A percentile compares a stretch with the other conserved stretches of the same genome.
Evolutionary conservation across 495 filamentous ascomycete genomes (phyloP).

Genomic region (Neurospora intermedia): DNA sequence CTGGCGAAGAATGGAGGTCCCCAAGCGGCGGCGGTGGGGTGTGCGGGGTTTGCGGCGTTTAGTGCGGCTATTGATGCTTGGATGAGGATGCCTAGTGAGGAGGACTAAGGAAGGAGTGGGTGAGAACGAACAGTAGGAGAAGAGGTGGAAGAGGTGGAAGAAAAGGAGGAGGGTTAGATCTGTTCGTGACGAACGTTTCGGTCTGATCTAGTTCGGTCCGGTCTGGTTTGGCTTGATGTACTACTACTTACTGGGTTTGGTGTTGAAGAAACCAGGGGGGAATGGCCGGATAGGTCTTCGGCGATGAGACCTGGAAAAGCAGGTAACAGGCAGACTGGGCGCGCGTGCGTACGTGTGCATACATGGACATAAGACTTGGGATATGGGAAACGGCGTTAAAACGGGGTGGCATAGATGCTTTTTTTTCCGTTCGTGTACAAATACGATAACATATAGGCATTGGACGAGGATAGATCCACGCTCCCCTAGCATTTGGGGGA

Average conservation of each 20-base stretch:
- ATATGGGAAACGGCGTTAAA: neutral
- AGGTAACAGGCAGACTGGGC: neutral
- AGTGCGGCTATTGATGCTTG: slow-evolving; percentile 90
- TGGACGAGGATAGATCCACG: neutral
- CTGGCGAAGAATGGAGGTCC: slow-evolving; percentile 78
- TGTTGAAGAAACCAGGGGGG: neutral
- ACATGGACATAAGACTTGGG: neutral
- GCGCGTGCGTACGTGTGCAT: neutral
- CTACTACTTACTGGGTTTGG: neutral
- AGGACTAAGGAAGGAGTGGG: slow-evolving; percentile 22
- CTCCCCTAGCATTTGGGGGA: neutral
- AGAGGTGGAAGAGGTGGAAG: neutral
- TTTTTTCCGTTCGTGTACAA: neutral
- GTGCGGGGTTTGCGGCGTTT: slow-evolving; percentile 92
- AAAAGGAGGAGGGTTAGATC: neutral
- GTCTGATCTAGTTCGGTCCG: neutral
- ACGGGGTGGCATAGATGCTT: neutral
- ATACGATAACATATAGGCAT: neutral
- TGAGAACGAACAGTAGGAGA: neutral
- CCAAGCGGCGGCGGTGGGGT: slow-evolving; percentile 79
- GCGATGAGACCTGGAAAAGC: neutral
- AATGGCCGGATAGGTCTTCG: neutral
- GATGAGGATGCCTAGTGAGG: slow-evolving; percentile 56
- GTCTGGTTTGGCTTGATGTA: neutral
- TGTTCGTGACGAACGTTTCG: neutral